These are phyloP conservation scores for Calonectria henricotiae DNA, from an alignment of 2,329 filamentous ascomycete species.

Conservation along the genomic window DNA sequence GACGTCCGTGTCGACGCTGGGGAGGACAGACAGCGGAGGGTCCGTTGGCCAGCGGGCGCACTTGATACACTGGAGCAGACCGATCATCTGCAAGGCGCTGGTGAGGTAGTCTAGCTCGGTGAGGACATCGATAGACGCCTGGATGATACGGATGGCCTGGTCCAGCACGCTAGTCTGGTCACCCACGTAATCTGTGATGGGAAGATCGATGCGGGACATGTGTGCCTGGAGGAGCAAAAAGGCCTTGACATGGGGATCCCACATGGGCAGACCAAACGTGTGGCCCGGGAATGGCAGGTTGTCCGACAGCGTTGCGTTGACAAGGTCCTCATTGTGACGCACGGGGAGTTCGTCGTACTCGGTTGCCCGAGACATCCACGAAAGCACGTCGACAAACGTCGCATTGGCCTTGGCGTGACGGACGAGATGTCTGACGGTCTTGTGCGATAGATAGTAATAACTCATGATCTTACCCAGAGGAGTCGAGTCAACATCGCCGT, in stretches of 20 bases:
- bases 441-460: slow-evolving; percentile 98
- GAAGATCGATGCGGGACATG: slow-evolving; percentile 92
- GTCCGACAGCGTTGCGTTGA: slow-evolving; percentile 91
- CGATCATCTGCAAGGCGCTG: slow-evolving; percentile 86
- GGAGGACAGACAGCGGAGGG: slow-evolving; percentile 83
- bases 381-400: slow-evolving; percentile 85
- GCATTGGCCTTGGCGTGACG: slow-evolving; percentile 82
- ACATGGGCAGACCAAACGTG: slow-evolving; percentile 86
- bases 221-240: slow-evolving; percentile 95
- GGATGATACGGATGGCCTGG: slow-evolving; percentile 96
- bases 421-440: slow-evolving; percentile 90
- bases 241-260: slow-evolving; percentile 98
- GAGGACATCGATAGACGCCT: slow-evolving; percentile 94
- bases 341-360: slow-evolving; percentile 99
- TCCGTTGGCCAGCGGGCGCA: slow-evolving; percentile 92
- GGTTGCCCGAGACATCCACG: slow-evolving; percentile 93
- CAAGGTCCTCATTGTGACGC: slow-evolving; percentile 97
- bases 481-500: slow-evolving; percentile 91
- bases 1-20: slow-evolving; percentile 73
- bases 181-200: slow-evolving; percentile 97
- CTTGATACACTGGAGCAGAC: slow-evolving; percentile 92
- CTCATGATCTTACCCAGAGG: slow-evolving; percentile 98
- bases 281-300: slow-evolving; percentile 79
- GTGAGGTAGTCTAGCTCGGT: slow-evolving; percentile 89
- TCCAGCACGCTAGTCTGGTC: slow-evolving; percentile 93